Evolutionary conservation across 129 eudicot species (phyloP).

Genomic region (Oenanthe sinensis): DNA sequence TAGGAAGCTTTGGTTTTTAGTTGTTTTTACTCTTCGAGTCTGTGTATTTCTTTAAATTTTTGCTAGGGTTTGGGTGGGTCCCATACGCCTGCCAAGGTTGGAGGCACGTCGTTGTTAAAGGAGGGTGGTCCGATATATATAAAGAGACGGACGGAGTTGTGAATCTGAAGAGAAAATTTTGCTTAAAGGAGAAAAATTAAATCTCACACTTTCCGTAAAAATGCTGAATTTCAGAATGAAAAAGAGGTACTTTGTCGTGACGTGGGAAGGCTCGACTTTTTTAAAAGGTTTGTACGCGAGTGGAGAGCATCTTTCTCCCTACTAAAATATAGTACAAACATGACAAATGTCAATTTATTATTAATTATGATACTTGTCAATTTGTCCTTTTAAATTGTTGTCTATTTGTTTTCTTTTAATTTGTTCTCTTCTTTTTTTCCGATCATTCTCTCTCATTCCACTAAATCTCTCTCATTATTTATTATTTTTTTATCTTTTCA

Average conservation of each 20-base stretch:
- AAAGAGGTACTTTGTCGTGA: neutral
- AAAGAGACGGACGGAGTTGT: neutral
- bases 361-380: no score
- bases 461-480: no score
- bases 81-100: neutral
- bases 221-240: neutral
- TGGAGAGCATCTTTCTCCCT: no score
- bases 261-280: no score
- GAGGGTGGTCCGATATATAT: neutral
- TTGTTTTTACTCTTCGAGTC: neutral
- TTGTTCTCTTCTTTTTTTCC: no score
- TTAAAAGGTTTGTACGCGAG: no score
- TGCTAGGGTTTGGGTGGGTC: neutral
- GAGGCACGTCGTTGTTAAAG: neutral
- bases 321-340: no score
- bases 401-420: no score
- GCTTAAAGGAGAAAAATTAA: neutral
- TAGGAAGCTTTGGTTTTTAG: neutral
- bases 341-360: no score
- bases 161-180: neutral
- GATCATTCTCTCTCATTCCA: no score
- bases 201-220: neutral
- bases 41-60: neutral
- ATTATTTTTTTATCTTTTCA: no score
- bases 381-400: no score